Evolutionary conservation across 2,329 filamentous ascomycete genomes (phyloP).

Genomic region (Cytospora piceicola): DNA sequence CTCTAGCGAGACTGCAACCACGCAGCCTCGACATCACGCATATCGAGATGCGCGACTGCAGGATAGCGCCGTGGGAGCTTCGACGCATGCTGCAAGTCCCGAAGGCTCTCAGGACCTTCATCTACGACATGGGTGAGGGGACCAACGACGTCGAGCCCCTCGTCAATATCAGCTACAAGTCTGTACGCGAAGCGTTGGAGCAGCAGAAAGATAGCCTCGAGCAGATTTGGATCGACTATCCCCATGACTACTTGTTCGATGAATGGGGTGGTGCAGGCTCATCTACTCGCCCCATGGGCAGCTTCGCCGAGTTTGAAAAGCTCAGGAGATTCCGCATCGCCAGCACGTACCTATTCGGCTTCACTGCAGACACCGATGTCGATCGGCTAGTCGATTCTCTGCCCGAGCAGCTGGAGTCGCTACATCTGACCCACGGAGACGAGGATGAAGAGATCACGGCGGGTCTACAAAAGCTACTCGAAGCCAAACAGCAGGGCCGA

Average conservation of each 20-base stretch:
- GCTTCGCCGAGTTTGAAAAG: conserved; percentile 1
- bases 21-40: conserved; percentile 13
- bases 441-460: conserved; percentile 19
- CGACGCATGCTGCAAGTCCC: conserved; percentile 12
- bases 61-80: conserved; percentile 18
- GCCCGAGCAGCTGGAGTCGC: conserved; percentile 14
- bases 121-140: conserved; percentile 19
- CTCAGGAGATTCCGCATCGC: conserved; percentile 15
- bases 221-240: conserved; percentile 20
- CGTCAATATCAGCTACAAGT: conserved; percentile 18
- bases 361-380: conserved; percentile 15
- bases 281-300: conserved; percentile 16
- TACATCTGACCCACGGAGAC: conserved; percentile 18
- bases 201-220: conserved; percentile 15
- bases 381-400: conserved; percentile 18
- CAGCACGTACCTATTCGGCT: conserved; percentile 21
- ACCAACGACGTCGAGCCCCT: conserved; percentile 6
- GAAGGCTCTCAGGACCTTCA: conserved; percentile 13
- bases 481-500: conserved; percentile 11
- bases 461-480: conserved; percentile 12
- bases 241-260: conserved; percentile 20
- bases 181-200: conserved; percentile 13
- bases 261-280: conserved; percentile 18
- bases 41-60: conserved; percentile 21
- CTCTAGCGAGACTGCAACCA: not conserved